These are phyloP conservation scores for Penicillium freii DNA, from an alignment of 2,329 filamentous ascomycete genomes.

Conservation along the genomic window DNA sequence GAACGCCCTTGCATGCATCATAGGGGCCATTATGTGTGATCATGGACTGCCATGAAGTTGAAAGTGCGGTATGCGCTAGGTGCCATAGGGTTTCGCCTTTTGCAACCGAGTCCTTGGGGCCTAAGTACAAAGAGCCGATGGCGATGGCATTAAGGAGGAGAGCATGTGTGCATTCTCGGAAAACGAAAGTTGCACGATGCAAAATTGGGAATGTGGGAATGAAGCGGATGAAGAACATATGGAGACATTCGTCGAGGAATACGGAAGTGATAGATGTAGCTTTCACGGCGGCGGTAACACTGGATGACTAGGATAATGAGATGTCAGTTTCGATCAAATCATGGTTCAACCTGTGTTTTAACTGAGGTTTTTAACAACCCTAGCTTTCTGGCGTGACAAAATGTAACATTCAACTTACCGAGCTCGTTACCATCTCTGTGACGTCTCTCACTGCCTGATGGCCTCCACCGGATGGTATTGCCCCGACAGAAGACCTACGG, in stretches of 20 bases:
- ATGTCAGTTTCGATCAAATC: not conserved
- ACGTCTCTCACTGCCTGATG: constrained; percentile 48
- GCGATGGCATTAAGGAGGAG: constrained; percentile 48
- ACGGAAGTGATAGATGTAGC: constrained; percentile 46
- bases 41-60: constrained; percentile 48
- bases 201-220: constrained; percentile 49
- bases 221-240: constrained; percentile 50
- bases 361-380: no score
- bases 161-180: constrained; percentile 46
- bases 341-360: no score
- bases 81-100: constrained; percentile 49
- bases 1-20: constrained; percentile 46
- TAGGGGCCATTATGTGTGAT: constrained; percentile 46
- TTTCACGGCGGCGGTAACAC: constrained; percentile 46
- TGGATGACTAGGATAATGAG: constrained; percentile 36
- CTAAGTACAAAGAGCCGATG: constrained; percentile 47
- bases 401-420: constrained; percentile 31
- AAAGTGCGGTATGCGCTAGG: constrained; percentile 46
- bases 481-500: constrained; percentile 36
- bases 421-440: constrained; percentile 45
- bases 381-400: no score
- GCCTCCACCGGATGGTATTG: constrained; percentile 43
- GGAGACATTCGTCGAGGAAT: constrained; percentile 48
- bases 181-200: constrained; percentile 47
- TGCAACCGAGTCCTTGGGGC: constrained; percentile 43